Evolutionary conservation across 2,329 filamentous ascomycete genomes (phyloP), one percentile per base, ranked within the genome.

Genomic region (Fusarium oligoseptatum): DNA sequence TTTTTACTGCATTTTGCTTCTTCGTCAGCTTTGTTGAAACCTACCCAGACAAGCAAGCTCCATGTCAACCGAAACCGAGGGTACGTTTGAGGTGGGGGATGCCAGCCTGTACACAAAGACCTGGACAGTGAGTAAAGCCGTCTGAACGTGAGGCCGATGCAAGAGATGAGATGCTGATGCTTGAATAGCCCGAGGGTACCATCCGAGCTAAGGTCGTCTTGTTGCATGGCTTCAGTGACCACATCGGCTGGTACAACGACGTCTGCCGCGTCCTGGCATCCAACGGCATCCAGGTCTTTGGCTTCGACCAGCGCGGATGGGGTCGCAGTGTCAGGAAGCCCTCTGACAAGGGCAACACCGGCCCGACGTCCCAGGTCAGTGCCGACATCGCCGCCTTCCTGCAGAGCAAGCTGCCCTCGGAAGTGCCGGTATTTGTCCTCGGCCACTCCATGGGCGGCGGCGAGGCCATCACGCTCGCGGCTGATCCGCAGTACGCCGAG

Each of bases 371-470:
- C 2, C 88, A 87, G 65, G 94, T 98, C 66, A 85, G 97, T 52
- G 87, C 89, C 67, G 95, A 98, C 82, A 91, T 98, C 64, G 93
- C 91, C 12, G 91, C 92, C 50, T 94, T 98, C 81, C 87, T 97
- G 75, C 87, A 87, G 68, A 84, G 86, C 36, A 88, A 92, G 72
- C 84, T 92, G 6, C 87, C 87, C 11, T 82, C 82, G 27, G 78
- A 83, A 5, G 84, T 86, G 39, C 94, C 95, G 0, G 80, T 97
- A 17, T 98, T 98, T 83, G 88, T 98, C 22, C 91, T 97, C 86
- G 95, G 95, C 63, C 95, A 98, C 83, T 95, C 92, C 24, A 98
- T 98, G 94, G 95, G 95, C 74, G 95, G 95, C 68, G 94, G 91
- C 27, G 89, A 97, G 83, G 89, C 92, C 7, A 85, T 97, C 10